Evolutionary conservation across 208 protist species (phyloP), one percentile per base, ranked within the genome.

Genomic region (Wallacemonas collosoma): DNA sequence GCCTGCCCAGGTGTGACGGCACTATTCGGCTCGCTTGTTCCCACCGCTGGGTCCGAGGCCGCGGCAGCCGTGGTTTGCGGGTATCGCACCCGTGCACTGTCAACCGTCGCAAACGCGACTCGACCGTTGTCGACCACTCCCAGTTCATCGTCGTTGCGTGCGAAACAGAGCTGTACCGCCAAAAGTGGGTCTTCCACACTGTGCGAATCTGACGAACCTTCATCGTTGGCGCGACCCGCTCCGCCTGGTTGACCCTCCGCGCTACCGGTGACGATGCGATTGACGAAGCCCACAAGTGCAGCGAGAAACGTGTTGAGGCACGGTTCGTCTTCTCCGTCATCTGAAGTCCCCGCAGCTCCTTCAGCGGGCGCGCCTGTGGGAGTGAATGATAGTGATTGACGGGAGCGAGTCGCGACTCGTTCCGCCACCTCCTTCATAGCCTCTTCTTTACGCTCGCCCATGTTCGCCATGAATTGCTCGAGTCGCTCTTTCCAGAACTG

Each of bases 401-500:
- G 26, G 26, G 26, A 26, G 26, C 26, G 26, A 26, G 12, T 43
- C 8, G 36, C 47, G 45, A 1, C 2, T 0, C 51, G 38, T 54
- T 66, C n/a, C 3, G 17, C 47, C 26, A 44, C 55, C 51, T 1
- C 55, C 3, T 47, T 40, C 45, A 50, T 41, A 7, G 53, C 58
- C 51, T 17, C 51, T 26, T 12, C 67, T 26, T 36, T 48, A 4
- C 54, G 48, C 36, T 44, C 67, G 6, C 9, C 38, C 86, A 91
- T 91, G 71, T 83, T 76, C 26, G 45, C 70, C 62, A 76, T 77
- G 56, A 88, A 96, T 44, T 86, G 77, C 47, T 14, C 38, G 17
- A 94, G 48, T 2, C 91, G 88, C 53, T 86, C 76, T 62, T 76
- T 68, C 89, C 91, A 96, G 61, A 94, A 96, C 65, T 70, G 76